Evolutionary conservation across 345 rosid species (phyloP).

Genomic region (Pugionium cornutum): DNA sequence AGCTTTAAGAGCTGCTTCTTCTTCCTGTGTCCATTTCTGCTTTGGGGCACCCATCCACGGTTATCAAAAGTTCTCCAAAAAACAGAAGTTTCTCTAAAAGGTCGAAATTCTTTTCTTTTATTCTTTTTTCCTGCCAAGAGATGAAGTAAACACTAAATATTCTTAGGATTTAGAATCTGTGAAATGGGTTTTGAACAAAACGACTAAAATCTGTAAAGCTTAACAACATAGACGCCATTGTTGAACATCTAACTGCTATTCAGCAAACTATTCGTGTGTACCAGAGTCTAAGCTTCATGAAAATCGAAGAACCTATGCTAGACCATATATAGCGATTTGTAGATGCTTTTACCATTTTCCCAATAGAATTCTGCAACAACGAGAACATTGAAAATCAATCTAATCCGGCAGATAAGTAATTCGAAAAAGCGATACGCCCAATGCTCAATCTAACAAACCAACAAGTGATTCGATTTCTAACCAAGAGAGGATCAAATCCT

Average conservation of each 20-base stretch:
- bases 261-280: conserved; percentile 2
- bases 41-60: conserved; percentile 94
- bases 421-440: background rate
- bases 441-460: conserved; percentile 17
- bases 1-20: conserved; percentile 97
- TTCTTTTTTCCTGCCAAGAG: conserved; percentile 21
- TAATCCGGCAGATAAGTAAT: background rate
- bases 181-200: background rate
- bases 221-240: background rate
- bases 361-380: background rate
- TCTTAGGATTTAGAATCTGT: conserved; percentile 19
- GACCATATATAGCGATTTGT: conserved; percentile 5
- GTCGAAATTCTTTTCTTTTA: conserved; percentile 17
- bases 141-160: conserved; percentile 15
- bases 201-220: background rate
- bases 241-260: background rate
- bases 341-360: conserved; percentile 2
- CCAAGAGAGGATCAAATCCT: background rate
- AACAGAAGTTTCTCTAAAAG: background rate
- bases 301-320: background rate
- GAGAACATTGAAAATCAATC: conserved; percentile 12
- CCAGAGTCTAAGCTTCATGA: conserved; percentile 1
- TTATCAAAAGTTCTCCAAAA: conserved; percentile 15
- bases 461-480: background rate
- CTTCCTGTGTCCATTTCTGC: conserved; percentile 99